A percentile compares a stretch with the other conserved stretches of the same genome.
phyloP scores from a whole-genome alignment of 192 early-diverging fungal genomes.

The Entomortierella lignicola region DNA sequence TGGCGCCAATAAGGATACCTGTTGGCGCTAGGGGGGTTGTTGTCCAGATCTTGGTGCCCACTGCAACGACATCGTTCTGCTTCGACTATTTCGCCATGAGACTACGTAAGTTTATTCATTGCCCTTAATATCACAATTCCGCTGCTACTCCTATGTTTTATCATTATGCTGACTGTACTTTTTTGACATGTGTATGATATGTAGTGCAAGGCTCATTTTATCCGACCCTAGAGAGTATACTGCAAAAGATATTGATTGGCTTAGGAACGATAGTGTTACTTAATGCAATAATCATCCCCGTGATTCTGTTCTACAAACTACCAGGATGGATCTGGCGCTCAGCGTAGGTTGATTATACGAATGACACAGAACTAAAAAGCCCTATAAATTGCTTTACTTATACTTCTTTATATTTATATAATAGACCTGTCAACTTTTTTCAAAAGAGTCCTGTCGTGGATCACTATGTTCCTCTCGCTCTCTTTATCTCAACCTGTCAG shows the following conservation, averaged over 20 bases:
- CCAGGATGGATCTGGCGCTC: conserved; percentile 53
- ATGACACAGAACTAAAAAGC: background rate
- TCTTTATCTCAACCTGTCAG: conserved; percentile 53
- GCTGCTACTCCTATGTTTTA: too few species aligned
- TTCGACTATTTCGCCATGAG: conserved; percentile 51
- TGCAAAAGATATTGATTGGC: conserved; percentile 42
- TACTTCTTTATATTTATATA: background rate
- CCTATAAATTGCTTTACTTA: background rate
- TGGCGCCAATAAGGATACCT: conserved; percentile 20
- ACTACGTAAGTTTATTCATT: conserved; percentile 11
- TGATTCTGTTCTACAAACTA: conserved; percentile 41
- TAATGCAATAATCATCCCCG: conserved; percentile 27
- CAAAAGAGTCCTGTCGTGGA: conserved; percentile 54
- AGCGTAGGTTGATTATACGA: conserved; percentile 21
- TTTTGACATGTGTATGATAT: too few species aligned
- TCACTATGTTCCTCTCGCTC: conserved; percentile 47
- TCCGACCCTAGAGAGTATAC: conserved; percentile 19
- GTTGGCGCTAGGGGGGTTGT: conserved; percentile 29
- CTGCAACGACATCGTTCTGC: conserved; percentile 31
- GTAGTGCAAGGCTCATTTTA: conserved; percentile 33
- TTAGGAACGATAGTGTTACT: conserved; percentile 22
- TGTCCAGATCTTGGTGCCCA: conserved; percentile 37
- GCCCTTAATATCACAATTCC: too few species aligned
- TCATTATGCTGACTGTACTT: too few species aligned
- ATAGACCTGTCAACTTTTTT: conserved; percentile 52